Evolutionary conservation across 805 yeast species (phyloP), one percentile per base, ranked within the genome.

Genomic region (Saturnispora halmiae): DNA sequence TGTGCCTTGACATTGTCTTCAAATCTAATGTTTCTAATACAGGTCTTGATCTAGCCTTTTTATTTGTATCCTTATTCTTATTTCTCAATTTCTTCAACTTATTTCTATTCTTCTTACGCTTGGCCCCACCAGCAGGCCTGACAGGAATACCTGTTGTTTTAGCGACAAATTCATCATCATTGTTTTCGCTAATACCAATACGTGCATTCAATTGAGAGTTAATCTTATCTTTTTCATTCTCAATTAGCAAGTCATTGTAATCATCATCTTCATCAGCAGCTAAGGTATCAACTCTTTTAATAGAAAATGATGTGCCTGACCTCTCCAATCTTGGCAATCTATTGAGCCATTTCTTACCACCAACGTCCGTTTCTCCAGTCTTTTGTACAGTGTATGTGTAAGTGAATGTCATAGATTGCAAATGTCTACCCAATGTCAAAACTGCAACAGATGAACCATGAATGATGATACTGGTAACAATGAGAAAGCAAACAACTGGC

Each of bases 401-500:
- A 1, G 96, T 83, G 52, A 90, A 75, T 2, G 95, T 85, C 79
- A 92, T 83, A 39, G 94, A 81, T 64, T 88, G 87, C 58, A 90
- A 71, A 43, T 90, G 82, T 54, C 79, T 82, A 36, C 98, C 97
- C 18, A 81, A 64, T 4, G 85, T 70, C 34, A 71, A 51, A 3
- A 73, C 76, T 1, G 77, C 75, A 11, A 72, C 77, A 0, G 79
- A 72, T 0, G 79, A 73, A 4, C 81, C 80, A 51, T 75, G 81
- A 19, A 75, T 74, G n/a, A 74, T 56, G 46, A 75, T 73, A 20
- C 79, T 73, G 0, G 72, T 67, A 11, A 75, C 58, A 16, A 75
- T 75, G 21, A 72, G 50, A 48, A 75, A 75, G 29, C 70, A 63
- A 7, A 73, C 74, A 18, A 70, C 59, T 4, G 79, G 79, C 77